These are phyloP conservation scores for Lactuca saligna DNA, from an alignment of 129 eudicot genomes.

Conservation along the genomic window DNA sequence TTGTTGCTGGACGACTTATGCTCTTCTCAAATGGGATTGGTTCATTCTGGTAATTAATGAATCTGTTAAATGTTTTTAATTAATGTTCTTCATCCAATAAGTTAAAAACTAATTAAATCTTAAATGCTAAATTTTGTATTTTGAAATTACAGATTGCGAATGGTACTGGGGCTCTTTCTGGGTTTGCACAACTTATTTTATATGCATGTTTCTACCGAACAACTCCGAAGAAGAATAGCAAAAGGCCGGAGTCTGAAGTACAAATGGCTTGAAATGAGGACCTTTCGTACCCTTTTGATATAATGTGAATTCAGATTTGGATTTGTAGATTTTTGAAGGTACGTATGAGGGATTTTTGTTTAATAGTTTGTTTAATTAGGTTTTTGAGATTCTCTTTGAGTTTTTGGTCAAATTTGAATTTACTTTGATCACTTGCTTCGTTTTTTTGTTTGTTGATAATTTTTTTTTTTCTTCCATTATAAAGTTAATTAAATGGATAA, in stretches of 20 bases:
- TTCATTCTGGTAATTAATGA: slow-evolving; percentile 42
- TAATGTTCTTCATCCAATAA: not conserved
- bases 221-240: slow-evolving; percentile 36
- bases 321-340: not conserved
- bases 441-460: too few relatives aligned
- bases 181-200: slow-evolving; percentile 41
- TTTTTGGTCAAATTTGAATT: slow-evolving; percentile 27
- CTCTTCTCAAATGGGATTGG: slow-evolving; percentile 55
- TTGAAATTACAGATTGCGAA: slow-evolving; percentile 50
- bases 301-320: slow-evolving; percentile 7
- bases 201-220: slow-evolving; percentile 31
- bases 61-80: not conserved
- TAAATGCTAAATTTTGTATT: not conserved
- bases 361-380: not conserved
- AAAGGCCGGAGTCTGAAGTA: slow-evolving; percentile 29
- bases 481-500: too few relatives aligned
- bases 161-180: slow-evolving; percentile 59
- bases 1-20: slow-evolving; percentile 55
- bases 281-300: not conserved
- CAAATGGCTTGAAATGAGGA: slow-evolving; percentile 34
- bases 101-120: too few relatives aligned
- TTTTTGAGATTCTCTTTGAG: slow-evolving; percentile 33
- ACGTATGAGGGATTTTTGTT: not conserved
- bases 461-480: too few relatives aligned
- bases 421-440: too few relatives aligned